Percentiles rank a stretch among this genome's conserved stretches.
phyloP scores from a whole-genome alignment of 371 early-diverging fungal species.

The Parasitella parasitica region DNA sequence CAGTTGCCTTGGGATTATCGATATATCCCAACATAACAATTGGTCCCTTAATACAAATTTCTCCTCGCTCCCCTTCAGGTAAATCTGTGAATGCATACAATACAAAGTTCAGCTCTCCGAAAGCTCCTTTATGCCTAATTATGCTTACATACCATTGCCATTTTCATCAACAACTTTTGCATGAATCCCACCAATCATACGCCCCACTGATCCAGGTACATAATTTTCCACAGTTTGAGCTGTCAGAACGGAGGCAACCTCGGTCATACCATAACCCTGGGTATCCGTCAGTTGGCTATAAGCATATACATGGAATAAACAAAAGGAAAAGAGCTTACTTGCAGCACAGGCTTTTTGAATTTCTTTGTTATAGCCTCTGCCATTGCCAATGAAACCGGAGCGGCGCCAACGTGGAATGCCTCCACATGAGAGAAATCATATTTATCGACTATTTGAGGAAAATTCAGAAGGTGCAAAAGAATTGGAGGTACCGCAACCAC shows the following conservation, averaged over 20 bases:
- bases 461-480: conserved; percentile 38
- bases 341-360: conserved; percentile 3
- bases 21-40: conserved; percentile 72
- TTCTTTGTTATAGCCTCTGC: not conserved
- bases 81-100: no score
- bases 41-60: conserved; percentile 75
- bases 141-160: conserved; percentile 4
- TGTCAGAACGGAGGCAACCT: conserved; percentile 34
- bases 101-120: no score
- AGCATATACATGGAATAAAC: no score
- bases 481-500: conserved; percentile 72
- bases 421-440: conserved; percentile 61
- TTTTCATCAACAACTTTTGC: conserved; percentile 1
- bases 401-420: conserved; percentile 66
- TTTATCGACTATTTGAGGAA: conserved; percentile 49
- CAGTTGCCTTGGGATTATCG: conserved; percentile 62
- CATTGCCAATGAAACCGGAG: conserved; percentile 49
- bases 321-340: not conserved
- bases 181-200: conserved; percentile 55
- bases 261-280: conserved; percentile 63
- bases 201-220: conserved; percentile 54
- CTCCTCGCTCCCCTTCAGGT: conserved; percentile 52
- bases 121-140: no score
- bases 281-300: not conserved
- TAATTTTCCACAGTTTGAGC: conserved; percentile 60